These are phyloP conservation scores for Ganoderma lucidum DNA, from an alignment of 1,284 basidiomycete genomes.

Conservation along the genomic window DNA sequence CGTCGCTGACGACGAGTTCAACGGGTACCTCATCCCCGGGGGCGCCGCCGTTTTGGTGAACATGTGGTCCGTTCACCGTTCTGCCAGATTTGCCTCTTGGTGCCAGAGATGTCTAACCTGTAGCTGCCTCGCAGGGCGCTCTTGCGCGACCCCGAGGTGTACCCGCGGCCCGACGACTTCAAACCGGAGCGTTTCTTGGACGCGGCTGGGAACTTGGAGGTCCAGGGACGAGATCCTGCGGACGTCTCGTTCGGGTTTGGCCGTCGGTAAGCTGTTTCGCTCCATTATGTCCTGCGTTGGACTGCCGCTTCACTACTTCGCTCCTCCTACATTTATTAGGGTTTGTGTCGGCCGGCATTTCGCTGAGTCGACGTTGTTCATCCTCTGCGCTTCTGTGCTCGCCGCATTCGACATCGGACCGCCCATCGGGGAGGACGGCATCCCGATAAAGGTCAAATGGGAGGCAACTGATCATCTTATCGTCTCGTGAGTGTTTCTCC, in stretches of 20 bases:
- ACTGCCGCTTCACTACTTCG: neutral
- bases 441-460: neutral
- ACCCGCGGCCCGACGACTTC: constrained; percentile 31
- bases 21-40: constrained; percentile 23
- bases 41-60: constrained; percentile 24
- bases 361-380: constrained; percentile 22
- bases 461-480: neutral
- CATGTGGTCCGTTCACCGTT: constrained; percentile 18
- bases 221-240: constrained; percentile 3
- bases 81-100: neutral
- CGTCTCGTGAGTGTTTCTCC: neutral
- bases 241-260: constrained; percentile 21
- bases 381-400: constrained; percentile 20
- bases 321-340: constrained; percentile 9
- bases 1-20: constrained; percentile 25
- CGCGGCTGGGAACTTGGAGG: constrained; percentile 1
- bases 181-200: constrained; percentile 22
- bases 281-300: neutral
- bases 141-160: constrained; percentile 30
- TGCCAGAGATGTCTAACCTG: neutral
- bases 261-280: constrained; percentile 12
- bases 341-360: constrained; percentile 24
- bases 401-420: constrained; percentile 17
- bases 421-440: constrained; percentile 8
- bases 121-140: constrained; percentile 20